phyloP scores from a whole-genome alignment of 164 flowering plant genomes.

The Nymphaea colorata region DNA sequence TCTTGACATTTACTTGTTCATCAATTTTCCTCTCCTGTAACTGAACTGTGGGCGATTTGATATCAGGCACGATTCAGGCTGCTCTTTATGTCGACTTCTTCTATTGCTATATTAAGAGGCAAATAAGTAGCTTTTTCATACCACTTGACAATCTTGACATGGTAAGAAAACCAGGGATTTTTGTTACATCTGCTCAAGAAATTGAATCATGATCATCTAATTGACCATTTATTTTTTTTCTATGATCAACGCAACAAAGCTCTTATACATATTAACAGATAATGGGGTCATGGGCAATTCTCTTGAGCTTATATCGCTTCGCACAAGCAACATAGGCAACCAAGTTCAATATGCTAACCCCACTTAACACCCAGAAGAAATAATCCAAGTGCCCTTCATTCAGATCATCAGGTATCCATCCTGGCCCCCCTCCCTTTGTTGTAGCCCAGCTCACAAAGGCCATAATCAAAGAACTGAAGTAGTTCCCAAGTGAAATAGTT shows the following conservation, averaged over 20 bases:
- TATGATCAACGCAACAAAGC: too few species aligned
- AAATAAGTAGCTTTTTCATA: not conserved
- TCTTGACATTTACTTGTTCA: not conserved
- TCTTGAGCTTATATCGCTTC: conserved; percentile 17
- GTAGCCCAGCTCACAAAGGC: conserved; percentile 22
- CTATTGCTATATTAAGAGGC: conserved; percentile 62
- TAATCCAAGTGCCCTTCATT: conserved; percentile 38
- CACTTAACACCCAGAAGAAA: conserved; percentile 35
- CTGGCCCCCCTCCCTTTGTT: conserved; percentile 19
- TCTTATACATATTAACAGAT: too few species aligned
- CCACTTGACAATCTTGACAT: too few species aligned
- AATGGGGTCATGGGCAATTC: not conserved
- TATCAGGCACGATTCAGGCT: conserved; percentile 60
- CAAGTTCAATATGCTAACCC: conserved; percentile 26
- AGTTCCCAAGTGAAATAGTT: conserved; percentile 34
- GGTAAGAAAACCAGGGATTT: too few species aligned
- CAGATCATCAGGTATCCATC: conserved; percentile 45
- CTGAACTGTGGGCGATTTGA: not conserved
- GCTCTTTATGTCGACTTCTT: conserved; percentile 65
- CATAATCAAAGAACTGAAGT: conserved; percentile 31
- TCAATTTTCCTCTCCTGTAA: not conserved
- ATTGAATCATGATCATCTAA: too few species aligned
- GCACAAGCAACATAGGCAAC: conserved; percentile 20
- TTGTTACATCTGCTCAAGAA: too few species aligned
- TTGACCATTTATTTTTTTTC: too few species aligned